Evolutionary conservation across 2,329 filamentous ascomycete species (phyloP).

Genomic region (Microdochium nivale): DNA sequence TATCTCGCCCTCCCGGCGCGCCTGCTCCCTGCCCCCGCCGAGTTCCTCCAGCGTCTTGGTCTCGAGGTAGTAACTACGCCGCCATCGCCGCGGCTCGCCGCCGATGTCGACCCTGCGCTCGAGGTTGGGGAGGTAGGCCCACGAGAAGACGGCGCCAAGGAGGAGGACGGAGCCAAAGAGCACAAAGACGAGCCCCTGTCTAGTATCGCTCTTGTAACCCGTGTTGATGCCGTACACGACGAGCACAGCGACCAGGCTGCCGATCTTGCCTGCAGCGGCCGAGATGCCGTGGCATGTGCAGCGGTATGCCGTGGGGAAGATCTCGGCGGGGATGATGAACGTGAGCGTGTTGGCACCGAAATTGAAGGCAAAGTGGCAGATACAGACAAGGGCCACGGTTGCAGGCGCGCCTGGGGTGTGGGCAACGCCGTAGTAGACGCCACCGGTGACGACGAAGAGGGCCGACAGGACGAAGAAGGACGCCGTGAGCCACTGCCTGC

Average conservation of each 20-base stretch:
- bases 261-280: constrained; percentile 50
- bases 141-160: constrained; percentile 39
- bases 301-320: constrained; percentile 56
- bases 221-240: constrained; percentile 35
- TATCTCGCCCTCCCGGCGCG: constrained; percentile 32
- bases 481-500: constrained; percentile 38
- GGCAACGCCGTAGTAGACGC: constrained; percentile 39
- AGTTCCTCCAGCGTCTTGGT: constrained; percentile 41
- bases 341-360: constrained; percentile 54
- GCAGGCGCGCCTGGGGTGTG: constrained; percentile 30
- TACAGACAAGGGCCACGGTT: constrained; percentile 40
- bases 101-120: constrained; percentile 29
- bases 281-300: constrained; percentile 55
- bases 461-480: constrained; percentile 38
- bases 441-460: constrained; percentile 39
- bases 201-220: constrained; percentile 28
- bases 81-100: constrained; percentile 17
- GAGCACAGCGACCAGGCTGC: constrained; percentile 14
- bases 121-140: constrained; percentile 41
- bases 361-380: constrained; percentile 47
- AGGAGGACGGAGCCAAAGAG: constrained; percentile 41
- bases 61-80: constrained; percentile 30
- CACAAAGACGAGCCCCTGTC: constrained; percentile 41
- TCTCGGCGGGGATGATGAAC: constrained; percentile 55
- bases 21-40: constrained; percentile 37